Evolutionary conservation across 305 asterid species (phyloP).

Genomic region (Lippia alba): DNA sequence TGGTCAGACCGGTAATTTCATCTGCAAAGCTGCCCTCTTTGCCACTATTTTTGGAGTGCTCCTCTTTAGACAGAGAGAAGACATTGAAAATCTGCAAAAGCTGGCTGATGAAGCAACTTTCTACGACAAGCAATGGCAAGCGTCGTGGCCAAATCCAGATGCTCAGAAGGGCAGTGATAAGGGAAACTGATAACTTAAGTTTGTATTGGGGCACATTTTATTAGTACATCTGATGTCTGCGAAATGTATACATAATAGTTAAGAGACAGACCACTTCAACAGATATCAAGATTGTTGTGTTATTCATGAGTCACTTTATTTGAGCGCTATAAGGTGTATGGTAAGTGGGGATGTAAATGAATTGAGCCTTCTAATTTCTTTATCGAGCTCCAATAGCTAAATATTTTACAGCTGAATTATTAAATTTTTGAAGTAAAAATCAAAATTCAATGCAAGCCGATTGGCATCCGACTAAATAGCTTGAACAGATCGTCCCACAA

Average conservation of each 20-base stretch:
- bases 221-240: not conserved
- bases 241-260: not conserved
- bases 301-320: not conserved
- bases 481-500: too few relatives aligned
- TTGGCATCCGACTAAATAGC: too few relatives aligned
- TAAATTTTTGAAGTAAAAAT: too few relatives aligned
- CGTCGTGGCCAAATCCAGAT: slow-evolving; percentile 54
- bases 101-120: slow-evolving; percentile 67
- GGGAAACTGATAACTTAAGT: not conserved
- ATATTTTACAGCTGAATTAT: too few relatives aligned
- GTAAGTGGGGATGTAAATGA: too few relatives aligned
- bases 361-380: not conserved
- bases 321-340: too few relatives aligned
- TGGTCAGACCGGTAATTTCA: slow-evolving; percentile 67
- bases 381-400: too few relatives aligned
- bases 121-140: slow-evolving; percentile 70
- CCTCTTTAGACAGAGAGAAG: slow-evolving; percentile 51
- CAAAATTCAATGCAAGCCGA: too few relatives aligned
- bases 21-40: slow-evolving; percentile 61
- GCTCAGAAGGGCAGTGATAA: slow-evolving; percentile 12
- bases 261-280: too few relatives aligned
- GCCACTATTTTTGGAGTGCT: slow-evolving; percentile 51
- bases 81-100: slow-evolving; percentile 48
- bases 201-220: not conserved
- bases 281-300: not conserved